Evolutionary conservation across 2,329 filamentous ascomycete genomes (phyloP).

Genomic region (Talaromyces atroroseus): DNA sequence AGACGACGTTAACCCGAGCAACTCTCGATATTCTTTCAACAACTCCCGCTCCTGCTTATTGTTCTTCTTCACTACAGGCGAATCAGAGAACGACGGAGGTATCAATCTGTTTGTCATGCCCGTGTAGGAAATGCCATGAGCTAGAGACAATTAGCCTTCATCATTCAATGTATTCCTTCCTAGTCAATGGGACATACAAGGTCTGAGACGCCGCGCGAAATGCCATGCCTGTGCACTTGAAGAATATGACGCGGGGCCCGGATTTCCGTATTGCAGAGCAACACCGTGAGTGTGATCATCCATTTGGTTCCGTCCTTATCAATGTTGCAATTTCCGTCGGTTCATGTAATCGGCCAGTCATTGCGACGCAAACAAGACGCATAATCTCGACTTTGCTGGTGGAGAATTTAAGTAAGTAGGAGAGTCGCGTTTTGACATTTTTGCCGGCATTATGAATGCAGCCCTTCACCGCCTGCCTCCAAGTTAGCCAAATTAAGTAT

Average conservation of each 20-base stretch:
- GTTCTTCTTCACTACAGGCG: background rate
- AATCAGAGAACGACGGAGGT: constrained; percentile 17
- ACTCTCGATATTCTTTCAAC: constrained; percentile 29
- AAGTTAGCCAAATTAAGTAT: too few species aligned
- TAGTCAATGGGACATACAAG: constrained; percentile 18
- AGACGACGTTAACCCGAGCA: constrained; percentile 28
- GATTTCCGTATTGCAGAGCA: constrained; percentile 55
- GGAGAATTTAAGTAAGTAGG: background rate
- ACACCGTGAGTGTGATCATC: constrained; percentile 44
- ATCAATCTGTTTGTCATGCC: constrained; percentile 25
- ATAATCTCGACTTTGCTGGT: background rate
- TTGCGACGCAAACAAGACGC: constrained; percentile 1
- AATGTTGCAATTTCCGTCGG: constrained; percentile 2
- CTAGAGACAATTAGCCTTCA: constrained; percentile 6
- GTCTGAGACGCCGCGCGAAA: constrained; percentile 38
- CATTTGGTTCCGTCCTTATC: constrained; percentile 44
- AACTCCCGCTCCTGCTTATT: constrained; percentile 17
- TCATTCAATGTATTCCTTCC: background rate
- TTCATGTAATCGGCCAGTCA: constrained; percentile 4
- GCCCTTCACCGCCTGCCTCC: too few species aligned
- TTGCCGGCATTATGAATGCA: too few species aligned
- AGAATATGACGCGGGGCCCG: constrained; percentile 49
- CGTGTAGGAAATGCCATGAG: constrained; percentile 25
- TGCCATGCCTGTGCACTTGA: constrained; percentile 44
- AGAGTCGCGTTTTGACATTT: too few species aligned